Evolutionary conservation across 768 basidiomycete genomes (phyloP).

Genomic region (Russula virescens): DNA sequence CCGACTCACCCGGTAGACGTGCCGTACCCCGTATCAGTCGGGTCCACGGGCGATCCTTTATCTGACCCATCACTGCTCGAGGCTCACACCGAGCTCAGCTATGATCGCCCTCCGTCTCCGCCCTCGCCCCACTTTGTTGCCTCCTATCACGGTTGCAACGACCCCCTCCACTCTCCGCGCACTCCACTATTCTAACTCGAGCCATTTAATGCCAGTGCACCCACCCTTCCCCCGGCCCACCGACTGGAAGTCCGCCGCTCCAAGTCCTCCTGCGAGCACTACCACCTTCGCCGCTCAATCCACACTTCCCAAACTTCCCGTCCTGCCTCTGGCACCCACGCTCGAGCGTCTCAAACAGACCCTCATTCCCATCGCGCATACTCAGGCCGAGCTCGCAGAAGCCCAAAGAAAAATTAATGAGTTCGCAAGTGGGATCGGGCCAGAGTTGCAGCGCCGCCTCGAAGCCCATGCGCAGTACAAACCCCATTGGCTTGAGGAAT

Average conservation of each 20-base stretch:
- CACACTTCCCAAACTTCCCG: constrained; percentile 65
- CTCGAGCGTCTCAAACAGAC: constrained; percentile 63
- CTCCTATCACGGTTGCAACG: not conserved
- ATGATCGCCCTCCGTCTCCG: not conserved
- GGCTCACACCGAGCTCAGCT: too few relatives aligned
- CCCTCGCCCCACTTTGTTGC: not conserved
- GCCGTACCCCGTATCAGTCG: too few relatives aligned
- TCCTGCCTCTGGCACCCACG: constrained; percentile 62
- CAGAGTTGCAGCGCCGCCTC: constrained; percentile 59
- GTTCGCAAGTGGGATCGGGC: constrained; percentile 43
- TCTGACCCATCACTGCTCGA: too few relatives aligned
- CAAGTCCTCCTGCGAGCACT: constrained; percentile 43
- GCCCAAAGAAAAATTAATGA: constrained; percentile 60
- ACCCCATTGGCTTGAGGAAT: constrained; percentile 83
- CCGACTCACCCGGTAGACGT: too few relatives aligned
- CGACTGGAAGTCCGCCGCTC: constrained; percentile 71
- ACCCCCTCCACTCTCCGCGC: not conserved
- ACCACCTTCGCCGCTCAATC: constrained; percentile 62
- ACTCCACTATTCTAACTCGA: not conserved
- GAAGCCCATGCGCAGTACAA: constrained; percentile 46
- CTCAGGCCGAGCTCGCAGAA: constrained; percentile 49
- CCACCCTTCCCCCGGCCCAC: constrained; percentile 36
- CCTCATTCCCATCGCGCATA: constrained; percentile 67
- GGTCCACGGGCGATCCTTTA: too few relatives aligned
- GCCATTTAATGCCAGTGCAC: constrained; percentile 1